Evolutionary conservation across 495 filamentous ascomycete genomes (phyloP).

Genomic region (Schizothecium vesticola): DNA sequence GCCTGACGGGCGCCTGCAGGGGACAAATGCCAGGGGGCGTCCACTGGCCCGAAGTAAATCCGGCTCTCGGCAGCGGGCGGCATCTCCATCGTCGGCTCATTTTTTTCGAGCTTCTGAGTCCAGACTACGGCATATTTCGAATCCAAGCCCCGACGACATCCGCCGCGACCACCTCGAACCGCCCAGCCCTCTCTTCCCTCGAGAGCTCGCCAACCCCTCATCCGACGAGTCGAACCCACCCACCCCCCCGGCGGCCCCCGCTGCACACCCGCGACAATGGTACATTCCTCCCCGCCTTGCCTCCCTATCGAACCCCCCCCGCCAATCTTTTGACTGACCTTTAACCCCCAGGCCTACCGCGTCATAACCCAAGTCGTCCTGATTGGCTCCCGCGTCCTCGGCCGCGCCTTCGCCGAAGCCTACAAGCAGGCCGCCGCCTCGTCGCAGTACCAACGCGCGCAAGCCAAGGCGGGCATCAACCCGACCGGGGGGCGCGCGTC

Average conservation of each 20-base stretch:
- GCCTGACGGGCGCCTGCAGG: not conserved
- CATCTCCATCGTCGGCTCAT: conserved; percentile 5
- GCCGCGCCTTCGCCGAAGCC: conserved; percentile 85
- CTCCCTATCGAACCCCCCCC: not conserved
- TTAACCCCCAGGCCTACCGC: conserved; percentile 70
- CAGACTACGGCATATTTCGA: not conserved
- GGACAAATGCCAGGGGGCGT: not conserved
- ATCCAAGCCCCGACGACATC: not conserved
- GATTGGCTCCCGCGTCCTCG: conserved; percentile 82
- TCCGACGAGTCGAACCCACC: conserved; percentile 6
- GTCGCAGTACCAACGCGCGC: conserved; percentile 69
- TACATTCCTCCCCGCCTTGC: conserved; percentile 1
- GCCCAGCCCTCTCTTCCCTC: conserved; percentile 1
- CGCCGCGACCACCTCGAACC: not conserved
- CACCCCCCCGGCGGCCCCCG: conserved; percentile 13
- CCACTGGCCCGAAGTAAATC: conserved; percentile 13
- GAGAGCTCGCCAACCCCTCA: not conserved
- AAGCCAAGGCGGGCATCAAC: conserved; percentile 46
- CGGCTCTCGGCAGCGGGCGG: conserved; percentile 24
- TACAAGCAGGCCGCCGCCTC: conserved; percentile 88
- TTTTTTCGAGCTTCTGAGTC: conserved; percentile 22
- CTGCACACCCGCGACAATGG: conserved; percentile 19
- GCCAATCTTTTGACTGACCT: not conserved
- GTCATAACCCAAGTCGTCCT: conserved; percentile 90
- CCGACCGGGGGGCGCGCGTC: conserved; percentile 34